Evolutionary conservation across 148 eudicot species (phyloP), one percentile per base, ranked within the genome.

Genomic region (Fagopyrum esculentum): DNA sequence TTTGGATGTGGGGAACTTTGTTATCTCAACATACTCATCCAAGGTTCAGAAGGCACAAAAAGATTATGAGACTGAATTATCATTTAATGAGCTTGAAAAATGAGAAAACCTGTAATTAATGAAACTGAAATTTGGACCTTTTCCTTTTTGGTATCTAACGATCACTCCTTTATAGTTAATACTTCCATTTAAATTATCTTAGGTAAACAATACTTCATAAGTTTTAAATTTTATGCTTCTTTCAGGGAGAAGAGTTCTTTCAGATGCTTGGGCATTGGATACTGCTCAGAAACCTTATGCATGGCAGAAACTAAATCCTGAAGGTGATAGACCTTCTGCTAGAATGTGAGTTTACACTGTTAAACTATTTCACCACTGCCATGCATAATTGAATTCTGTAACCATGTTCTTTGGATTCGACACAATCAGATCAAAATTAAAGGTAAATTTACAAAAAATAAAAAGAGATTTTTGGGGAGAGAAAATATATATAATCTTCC

Each of bases 261-360:
- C 97, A 72, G 98, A 92, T 86, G 91, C 92, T 77, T 95, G 97
- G 97, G 96, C 84, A 75, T 86, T 95, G 84, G 97, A 95, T 80
- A 95, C 98, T 79, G 96, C 98, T 84, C 93, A 90, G 74, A 95
- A 95, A 81, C 97, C 98, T 60, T 95, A 95, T 82, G 90, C 79
- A 56, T 92, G 98, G 98, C 86, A 86, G 82, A 85, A 80, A 88
- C 92, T 95, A 75, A 89, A 84, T 79, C 96, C 98, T 45, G 97
- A 90, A 78, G 98, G 98, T 79, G 97, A 92, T 82, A 92, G 85
- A 85, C 98, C 98, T 77, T 90, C 93, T 76, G 98, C 97, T 78
- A 87, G 98, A 89, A 92, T 95, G 98, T 95, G 89, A 92, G 98
- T 92, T 48, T 73, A 74, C 54, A 61, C 80, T 63, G 47, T 76